A percentile compares a stretch with the other conserved stretches of the same genome.
Conservation (phyloP, 148 eudicot species). For the Vaccinium myrtillus region DNA sequence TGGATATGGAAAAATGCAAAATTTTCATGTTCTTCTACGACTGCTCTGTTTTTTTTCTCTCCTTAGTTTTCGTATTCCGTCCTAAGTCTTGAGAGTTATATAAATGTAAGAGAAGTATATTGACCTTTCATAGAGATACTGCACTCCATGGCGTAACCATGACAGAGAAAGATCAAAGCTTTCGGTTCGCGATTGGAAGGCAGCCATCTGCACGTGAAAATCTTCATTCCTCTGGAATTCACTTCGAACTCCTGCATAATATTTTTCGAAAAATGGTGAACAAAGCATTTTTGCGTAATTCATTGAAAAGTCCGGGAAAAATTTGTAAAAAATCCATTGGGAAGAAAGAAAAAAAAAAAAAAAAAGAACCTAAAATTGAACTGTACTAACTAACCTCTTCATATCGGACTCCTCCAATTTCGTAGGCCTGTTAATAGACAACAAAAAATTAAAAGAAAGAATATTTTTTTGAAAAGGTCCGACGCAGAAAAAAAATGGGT, state of each 20-base stretch:
- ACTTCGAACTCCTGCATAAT: neutral
- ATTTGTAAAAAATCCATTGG: neutral
- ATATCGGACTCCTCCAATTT: slow-evolving; percentile 12
- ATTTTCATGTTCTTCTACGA: too few relatives aligned
- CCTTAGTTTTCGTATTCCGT: neutral
- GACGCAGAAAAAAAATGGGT: neutral
- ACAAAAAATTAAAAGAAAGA: neutral
- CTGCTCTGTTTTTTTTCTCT: neutral
- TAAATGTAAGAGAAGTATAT: neutral
- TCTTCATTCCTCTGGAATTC: slow-evolving; percentile 8
- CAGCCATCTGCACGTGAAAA: slow-evolving; percentile 1
- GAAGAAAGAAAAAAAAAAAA: neutral
- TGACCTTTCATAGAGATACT: neutral
- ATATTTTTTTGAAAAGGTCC: neutral
- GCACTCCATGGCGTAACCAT: neutral
- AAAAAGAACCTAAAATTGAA: neutral
- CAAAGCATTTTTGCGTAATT: too few relatives aligned
- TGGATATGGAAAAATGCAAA: too few relatives aligned
- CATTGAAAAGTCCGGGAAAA: neutral
- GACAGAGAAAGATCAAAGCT: slow-evolving; percentile 2
- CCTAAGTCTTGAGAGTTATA: too few relatives aligned
- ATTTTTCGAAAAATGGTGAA: neutral
- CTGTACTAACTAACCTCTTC: slow-evolving; percentile 18
- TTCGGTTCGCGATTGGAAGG: neutral
- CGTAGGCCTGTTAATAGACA: slow-evolving; percentile 11